Conservation (phyloP, 495 filamentous ascomycete genomes). For the Podospora bellae-mahoneyi region DNA sequence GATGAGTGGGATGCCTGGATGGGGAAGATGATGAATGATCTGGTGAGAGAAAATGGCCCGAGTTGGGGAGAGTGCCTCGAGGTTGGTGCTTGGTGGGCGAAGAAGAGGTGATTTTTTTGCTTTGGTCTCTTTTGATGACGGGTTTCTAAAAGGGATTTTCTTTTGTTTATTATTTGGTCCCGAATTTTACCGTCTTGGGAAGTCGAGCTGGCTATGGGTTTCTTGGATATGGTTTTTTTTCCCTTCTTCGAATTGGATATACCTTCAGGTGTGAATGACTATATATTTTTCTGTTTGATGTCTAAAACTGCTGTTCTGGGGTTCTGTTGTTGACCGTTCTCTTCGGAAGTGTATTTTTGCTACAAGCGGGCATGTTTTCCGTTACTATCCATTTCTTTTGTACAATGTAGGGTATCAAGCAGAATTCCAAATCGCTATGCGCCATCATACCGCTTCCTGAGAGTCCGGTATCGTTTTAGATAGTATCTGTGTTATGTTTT, state of each 20-base stretch:
- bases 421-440: background rate
- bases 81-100: constrained; percentile 90
- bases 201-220: constrained; percentile 8
- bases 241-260: background rate
- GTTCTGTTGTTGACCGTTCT: background rate
- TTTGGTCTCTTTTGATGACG: background rate
- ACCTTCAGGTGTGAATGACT: background rate
- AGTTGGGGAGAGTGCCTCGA: constrained; percentile 87
- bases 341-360: background rate
- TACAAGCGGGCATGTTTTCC: background rate
- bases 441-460: constrained; percentile 77
- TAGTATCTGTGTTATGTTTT: constrained; percentile 64
- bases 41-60: constrained; percentile 74
- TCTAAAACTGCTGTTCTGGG: background rate
- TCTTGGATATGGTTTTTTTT: background rate
- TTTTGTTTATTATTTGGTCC: background rate
- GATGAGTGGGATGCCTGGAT: constrained; percentile 94
- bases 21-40: constrained; percentile 77
- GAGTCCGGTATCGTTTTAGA: constrained; percentile 85
- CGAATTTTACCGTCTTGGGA: background rate
- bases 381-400: background rate
- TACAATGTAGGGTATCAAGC: background rate
- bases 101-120: constrained; percentile 15
- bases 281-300: background rate
- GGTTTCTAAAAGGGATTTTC: background rate